Percentiles rank a stretch among this genome's conserved stretches.
These are phyloP conservation scores for Amylostereum areolatum DNA, from an alignment of 1,284 basidiomycete genomes.

Conservation along the genomic window DNA sequence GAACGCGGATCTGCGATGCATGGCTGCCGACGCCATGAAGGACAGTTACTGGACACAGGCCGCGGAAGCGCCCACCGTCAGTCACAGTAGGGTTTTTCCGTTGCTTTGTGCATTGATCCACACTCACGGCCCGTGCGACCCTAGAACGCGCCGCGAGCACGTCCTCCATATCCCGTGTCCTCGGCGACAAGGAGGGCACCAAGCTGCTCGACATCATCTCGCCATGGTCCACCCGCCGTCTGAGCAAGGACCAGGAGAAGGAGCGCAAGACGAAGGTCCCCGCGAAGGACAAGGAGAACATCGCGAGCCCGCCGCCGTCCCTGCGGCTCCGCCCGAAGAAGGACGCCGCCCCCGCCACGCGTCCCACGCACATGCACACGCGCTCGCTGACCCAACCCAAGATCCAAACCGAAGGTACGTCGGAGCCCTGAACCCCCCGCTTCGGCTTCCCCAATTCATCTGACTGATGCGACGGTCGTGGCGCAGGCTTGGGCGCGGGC, in stretches of 20 bases:
- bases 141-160: constrained; percentile 14
- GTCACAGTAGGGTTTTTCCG: too few relatives aligned
- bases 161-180: constrained; percentile 27
- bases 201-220: constrained; percentile 36
- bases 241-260: constrained; percentile 4
- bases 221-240: constrained; percentile 22
- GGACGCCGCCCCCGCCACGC: too few relatives aligned
- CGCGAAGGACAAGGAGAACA: constrained; percentile 8
- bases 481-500: constrained; percentile 5
- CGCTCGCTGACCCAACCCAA: constrained; percentile 25
- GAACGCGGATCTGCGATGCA: constrained; percentile 67
- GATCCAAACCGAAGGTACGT: constrained; percentile 14
- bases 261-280: constrained; percentile 8
- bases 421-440: neutral
- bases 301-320: too few relatives aligned
- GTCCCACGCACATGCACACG: constrained; percentile 10
- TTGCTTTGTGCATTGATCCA: too few relatives aligned
- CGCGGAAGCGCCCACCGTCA: constrained; percentile 6
- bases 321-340: too few relatives aligned
- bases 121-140: too few relatives aligned
- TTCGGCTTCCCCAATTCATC: neutral
- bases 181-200: constrained; percentile 25
- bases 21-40: constrained; percentile 54
- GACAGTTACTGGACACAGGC: constrained; percentile 60
- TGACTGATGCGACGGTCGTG: too few relatives aligned